phyloP scores from a whole-genome alignment of 2,329 filamentous ascomycete genomes.

The Fusarium protoensiforme region DNA sequence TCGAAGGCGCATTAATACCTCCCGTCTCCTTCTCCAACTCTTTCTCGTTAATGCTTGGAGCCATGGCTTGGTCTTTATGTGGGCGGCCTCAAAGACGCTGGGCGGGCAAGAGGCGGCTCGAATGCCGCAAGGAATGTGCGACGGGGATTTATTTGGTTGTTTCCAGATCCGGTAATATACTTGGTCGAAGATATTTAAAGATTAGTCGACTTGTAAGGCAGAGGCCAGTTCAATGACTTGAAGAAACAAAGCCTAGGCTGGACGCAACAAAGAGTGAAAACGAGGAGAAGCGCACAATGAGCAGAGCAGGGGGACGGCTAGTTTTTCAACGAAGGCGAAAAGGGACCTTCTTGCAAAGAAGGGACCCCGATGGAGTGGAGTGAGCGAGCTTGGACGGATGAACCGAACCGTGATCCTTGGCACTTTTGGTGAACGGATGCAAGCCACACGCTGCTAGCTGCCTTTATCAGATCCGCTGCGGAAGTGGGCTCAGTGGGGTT shows the following conservation, averaged over 20 bases:
- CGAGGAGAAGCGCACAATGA: conserved; percentile 1
- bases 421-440: conserved; percentile 2
- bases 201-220: neutral
- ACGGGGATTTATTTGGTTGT: neutral
- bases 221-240: conserved; percentile 1
- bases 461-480: conserved; percentile 36
- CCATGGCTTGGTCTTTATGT: conserved; percentile 16
- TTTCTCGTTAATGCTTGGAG: conserved; percentile 24
- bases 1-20: neutral
- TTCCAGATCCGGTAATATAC: conserved; percentile 2
- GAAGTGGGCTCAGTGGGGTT: conserved; percentile 17
- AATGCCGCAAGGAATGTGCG: neutral
- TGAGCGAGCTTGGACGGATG: conserved; percentile 7
- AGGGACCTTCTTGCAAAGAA: neutral
- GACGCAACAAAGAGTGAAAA: neutral
- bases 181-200: neutral
- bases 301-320: conserved; percentile 3
- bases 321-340: conserved; percentile 22
- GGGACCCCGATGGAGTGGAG: conserved; percentile 24
- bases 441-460: conserved; percentile 23
- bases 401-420: conserved; percentile 33
- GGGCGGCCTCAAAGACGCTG: neutral
- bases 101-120: neutral
- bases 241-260: neutral
- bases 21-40: conserved; percentile 30